Percentiles rank a stretch among this genome's conserved stretches.
Conservation (phyloP, 331 rosid genomes). For the Ulmus americana region DNA sequence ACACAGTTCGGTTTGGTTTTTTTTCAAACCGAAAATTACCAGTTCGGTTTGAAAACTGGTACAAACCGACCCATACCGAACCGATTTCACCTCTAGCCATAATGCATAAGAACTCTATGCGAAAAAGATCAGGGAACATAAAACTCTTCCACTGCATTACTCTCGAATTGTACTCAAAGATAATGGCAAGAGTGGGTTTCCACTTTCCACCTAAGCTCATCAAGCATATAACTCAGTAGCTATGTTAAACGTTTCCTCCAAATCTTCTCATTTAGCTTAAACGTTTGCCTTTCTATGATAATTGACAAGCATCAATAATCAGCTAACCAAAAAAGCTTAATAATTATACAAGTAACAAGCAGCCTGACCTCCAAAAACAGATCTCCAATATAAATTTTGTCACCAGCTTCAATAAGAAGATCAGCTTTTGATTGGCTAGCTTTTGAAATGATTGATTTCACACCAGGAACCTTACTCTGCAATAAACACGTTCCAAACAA, state of each 20-base stretch:
- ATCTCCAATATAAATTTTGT: conserved; percentile 58
- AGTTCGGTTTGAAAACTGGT: too few relatives aligned
- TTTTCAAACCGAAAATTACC: too few relatives aligned
- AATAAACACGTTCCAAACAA: not conserved
- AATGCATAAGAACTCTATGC: too few relatives aligned
- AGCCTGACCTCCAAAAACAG: conserved; percentile 68
- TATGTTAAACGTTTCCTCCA: not conserved
- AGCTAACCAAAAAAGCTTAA: not conserved
- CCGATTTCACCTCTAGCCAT: not conserved
- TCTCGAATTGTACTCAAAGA: not conserved
- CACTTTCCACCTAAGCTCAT: not conserved
- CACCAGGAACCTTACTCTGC: conserved; percentile 70
- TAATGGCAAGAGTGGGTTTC: not conserved
- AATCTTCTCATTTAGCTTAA: not conserved
- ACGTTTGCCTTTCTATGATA: not conserved
- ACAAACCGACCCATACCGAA: too few relatives aligned
- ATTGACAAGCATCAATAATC: not conserved
- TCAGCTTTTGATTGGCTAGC: conserved; percentile 81
- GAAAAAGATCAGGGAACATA: too few relatives aligned
- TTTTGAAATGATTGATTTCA: conserved; percentile 74
- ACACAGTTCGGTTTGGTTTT: too few relatives aligned
- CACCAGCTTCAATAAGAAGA: conserved; percentile 50
- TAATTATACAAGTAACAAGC: not conserved
- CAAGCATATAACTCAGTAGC: not conserved
- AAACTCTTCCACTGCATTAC: not conserved